Percentiles rank a stretch among this genome's conserved stretches.
Conservation (phyloP, 257 asterid genomes). For the Solanum sitiens region DNA sequence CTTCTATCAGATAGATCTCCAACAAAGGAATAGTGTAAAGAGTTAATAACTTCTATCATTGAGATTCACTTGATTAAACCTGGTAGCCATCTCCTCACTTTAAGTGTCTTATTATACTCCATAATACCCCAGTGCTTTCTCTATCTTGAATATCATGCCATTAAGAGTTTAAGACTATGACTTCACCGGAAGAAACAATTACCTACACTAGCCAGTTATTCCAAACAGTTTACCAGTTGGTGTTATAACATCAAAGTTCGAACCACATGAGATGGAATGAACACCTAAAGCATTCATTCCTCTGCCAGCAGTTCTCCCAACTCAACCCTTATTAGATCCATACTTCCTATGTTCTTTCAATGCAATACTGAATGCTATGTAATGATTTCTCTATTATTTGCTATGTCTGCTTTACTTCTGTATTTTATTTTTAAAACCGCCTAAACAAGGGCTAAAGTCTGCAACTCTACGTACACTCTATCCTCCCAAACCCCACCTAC, state of each 20-base stretch:
- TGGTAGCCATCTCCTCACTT: too few species aligned
- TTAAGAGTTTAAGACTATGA: too few species aligned
- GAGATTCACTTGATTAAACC: neutral
- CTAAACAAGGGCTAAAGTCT: too few species aligned
- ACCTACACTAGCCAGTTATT: too few species aligned
- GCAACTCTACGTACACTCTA: too few species aligned
- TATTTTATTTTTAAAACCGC: neutral
- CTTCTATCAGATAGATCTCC: neutral
- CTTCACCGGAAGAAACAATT: too few species aligned
- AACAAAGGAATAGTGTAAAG: neutral
- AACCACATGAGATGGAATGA: neutral
- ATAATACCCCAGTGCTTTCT: neutral
- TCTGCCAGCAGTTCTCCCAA: neutral
- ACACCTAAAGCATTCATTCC: neutral
- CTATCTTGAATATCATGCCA: neutral
- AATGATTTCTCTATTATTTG: neutral
- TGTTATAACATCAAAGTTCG: neutral
- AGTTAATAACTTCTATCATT: neutral
- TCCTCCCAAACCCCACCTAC: too few species aligned
- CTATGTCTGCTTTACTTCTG: neutral
- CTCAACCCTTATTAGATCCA: neutral
- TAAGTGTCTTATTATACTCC: too few species aligned
- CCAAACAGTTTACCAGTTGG: too few species aligned
- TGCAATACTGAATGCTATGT: neutral
- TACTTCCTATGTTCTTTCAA: neutral